These are phyloP conservation scores for Kodamaea suecica DNA, from an alignment of 1,139 yeast genomes.

Conservation along the genomic window DNA sequence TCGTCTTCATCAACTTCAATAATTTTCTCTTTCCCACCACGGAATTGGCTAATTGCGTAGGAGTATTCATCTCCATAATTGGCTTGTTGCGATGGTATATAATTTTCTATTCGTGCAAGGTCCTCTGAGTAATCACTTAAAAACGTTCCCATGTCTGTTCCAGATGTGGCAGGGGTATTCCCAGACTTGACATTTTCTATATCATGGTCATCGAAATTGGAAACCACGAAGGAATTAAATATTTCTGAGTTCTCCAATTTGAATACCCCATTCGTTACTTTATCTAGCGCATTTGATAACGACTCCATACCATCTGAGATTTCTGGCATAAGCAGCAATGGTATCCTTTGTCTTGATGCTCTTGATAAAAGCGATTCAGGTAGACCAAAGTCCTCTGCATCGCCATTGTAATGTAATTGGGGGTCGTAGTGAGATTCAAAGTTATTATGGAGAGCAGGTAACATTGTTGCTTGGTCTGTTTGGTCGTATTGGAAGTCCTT, in stretches of 20 bases:
- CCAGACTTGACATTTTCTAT: no score
- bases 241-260: slow-evolving; percentile 30
- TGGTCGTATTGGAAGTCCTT: background rate
- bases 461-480: background rate
- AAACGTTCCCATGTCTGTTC: slow-evolving; percentile 3
- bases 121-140: slow-evolving; percentile 16
- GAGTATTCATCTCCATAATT: slow-evolving; percentile 12
- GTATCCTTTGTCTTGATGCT: background rate
- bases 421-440: no score
- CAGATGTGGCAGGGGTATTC: no score
- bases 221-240: slow-evolving; percentile 23
- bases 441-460: no score
- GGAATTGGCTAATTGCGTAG: slow-evolving; percentile 5
- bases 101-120: slow-evolving; percentile 16
- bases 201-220: slow-evolving; percentile 4
- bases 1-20: slow-evolving; percentile 14
- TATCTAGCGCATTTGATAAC: slow-evolving; percentile 29
- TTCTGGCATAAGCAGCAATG: slow-evolving; percentile 12
- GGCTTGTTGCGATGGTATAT: slow-evolving; percentile 12
- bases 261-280: slow-evolving; percentile 27
- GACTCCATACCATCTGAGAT: slow-evolving; percentile 28
- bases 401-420: no score
- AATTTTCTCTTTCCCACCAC: slow-evolving; percentile 1
- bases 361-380: background rate
- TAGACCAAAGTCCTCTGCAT: no score